Evolutionary conservation across 345 rosid genomes (phyloP), one percentile per base, ranked within the genome.

Genomic region (Salix purpurea): DNA sequence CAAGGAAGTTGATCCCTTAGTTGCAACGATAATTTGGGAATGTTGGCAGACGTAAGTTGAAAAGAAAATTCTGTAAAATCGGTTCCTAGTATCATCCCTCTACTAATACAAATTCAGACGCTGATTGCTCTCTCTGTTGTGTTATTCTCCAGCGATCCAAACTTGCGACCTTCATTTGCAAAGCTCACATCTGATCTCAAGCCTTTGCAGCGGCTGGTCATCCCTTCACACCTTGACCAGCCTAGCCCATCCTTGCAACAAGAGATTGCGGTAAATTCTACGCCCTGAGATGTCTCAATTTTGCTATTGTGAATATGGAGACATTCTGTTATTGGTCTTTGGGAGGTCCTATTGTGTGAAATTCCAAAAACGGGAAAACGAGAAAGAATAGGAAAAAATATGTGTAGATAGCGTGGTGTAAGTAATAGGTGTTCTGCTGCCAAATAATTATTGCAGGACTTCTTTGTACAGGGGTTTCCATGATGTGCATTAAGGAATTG

Each of bases 11-110:
- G 99, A 96, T 84, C 99, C 99, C 19, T 65, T 86, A 69, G 99
- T 96, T 54, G 97, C 87, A 26, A 86, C 91, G 76, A 94, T 94
- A 80, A 96, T 96, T 70, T 84, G 83, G 85, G 86, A 92, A 87
- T 96, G 99, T 79, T 96, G 99, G 99, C 99, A 92, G 80, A 91
- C 87, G 98, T 92, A 85, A 89, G 98, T 86, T 21, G 24, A 70
- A 46, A 50, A 61, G 36, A 7, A 19, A 21, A 52, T 23, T 58
- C 58, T 42, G 11, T 18, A 71, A 46, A 36, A 50, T 4, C 9
- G 11, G 16, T 23, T 7, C 10, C 19, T 1, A 16, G 3, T 58
- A 34, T 4, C 36, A 14, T 24, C 13, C 48, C 65, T 11, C 46
- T 1, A 40, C 10, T 18, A 44, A 36, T 36, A 74, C 18, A 26